Evolutionary conservation across 169 alveolate species (phyloP).

Genomic region (Plasmodium ovale): DNA sequence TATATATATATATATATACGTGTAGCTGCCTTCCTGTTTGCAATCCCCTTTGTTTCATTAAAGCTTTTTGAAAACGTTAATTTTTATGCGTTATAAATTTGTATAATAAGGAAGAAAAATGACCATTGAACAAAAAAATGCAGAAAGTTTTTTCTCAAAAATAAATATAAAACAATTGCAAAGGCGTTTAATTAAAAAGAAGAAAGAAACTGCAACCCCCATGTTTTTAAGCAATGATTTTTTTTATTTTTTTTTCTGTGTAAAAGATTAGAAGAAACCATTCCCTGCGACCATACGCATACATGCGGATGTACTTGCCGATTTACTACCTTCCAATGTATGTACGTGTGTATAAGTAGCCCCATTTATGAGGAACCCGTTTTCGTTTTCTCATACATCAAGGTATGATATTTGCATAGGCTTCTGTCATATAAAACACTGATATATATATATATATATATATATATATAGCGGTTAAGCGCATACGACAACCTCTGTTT

Average conservation of each 20-base stretch:
- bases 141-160: neutral
- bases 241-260: neutral
- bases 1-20: neutral
- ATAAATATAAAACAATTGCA: neutral
- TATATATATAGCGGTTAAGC: no score
- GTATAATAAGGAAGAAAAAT: neutral
- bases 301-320: no score
- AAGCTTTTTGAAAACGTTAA: neutral
- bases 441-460: no score
- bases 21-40: neutral
- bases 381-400: no score
- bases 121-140: neutral
- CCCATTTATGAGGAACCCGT: no score
- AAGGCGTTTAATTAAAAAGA: neutral
- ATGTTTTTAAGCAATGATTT: neutral
- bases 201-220: neutral
- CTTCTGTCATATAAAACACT: no score
- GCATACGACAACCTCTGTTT: neutral
- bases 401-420: no score
- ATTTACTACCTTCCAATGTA: no score
- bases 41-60: no score
- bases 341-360: no score
- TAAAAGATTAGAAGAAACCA: neutral
- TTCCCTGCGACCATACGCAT: no score
- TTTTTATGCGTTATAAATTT: neutral